These are phyloP conservation scores for Petasospora rhodanensis DNA, from an alignment of 1,139 yeast genomes.

Conservation along the genomic window DNA sequence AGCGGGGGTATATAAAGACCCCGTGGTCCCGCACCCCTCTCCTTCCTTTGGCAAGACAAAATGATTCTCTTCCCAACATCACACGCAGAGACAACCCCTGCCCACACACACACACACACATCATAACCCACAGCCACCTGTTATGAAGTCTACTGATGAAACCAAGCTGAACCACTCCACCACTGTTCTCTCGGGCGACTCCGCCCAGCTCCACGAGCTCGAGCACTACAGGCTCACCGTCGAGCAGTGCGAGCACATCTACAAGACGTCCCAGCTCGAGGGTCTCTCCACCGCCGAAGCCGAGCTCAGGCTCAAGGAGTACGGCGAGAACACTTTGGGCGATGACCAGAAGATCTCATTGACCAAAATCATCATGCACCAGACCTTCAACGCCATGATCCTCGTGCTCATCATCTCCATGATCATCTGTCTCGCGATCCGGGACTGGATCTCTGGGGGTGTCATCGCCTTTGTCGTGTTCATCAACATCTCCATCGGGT, in stretches of 20 bases:
- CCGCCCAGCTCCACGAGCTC: constrained; percentile 12
- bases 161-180: constrained; percentile 6
- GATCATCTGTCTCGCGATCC: constrained; percentile 70
- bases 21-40: no score
- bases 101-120: no score
- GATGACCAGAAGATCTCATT: constrained; percentile 57
- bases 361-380: constrained; percentile 57
- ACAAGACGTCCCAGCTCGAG: constrained; percentile 35
- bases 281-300: constrained; percentile 41
- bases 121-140: not conserved
- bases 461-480: constrained; percentile 69
- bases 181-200: constrained; percentile 8
- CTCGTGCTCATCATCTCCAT: constrained; percentile 68
- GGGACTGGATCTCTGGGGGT: constrained; percentile 82
- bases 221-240: constrained; percentile 25
- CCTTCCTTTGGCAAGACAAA: no score
- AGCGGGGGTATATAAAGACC: no score
- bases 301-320: constrained; percentile 27
- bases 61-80: no score
- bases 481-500: constrained; percentile 66
- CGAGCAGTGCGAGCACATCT: constrained; percentile 34
- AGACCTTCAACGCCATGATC: constrained; percentile 77
- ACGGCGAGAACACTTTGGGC: constrained; percentile 63
- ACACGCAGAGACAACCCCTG: no score
- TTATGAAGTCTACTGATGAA: constrained; percentile 4